Evolutionary conservation across 129 eudicot genomes (phyloP).

Genomic region (Flaveria bidentis): DNA sequence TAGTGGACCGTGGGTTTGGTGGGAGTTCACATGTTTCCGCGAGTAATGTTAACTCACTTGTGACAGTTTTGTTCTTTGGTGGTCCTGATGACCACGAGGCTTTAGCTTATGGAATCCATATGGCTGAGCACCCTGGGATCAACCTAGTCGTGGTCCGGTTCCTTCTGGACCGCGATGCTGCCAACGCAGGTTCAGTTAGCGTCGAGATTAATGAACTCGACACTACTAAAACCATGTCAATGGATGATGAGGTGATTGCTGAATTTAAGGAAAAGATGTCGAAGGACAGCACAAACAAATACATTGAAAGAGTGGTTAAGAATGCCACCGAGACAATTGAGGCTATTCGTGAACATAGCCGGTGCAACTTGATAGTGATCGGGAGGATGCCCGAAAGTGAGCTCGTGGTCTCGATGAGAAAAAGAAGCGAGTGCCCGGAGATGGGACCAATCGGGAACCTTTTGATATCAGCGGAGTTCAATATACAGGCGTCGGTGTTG

Average conservation of each 20-base stretch:
- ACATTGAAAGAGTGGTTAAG: slow-evolving; percentile 52
- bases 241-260: slow-evolving; percentile 52
- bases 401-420: slow-evolving; percentile 47
- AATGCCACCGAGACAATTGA: slow-evolving; percentile 35
- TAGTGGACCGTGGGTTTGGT: slow-evolving; percentile 90
- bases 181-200: slow-evolving; percentile 33
- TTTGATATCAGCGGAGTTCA: slow-evolving; percentile 50
- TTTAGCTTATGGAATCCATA: slow-evolving; percentile 67
- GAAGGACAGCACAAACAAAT: slow-evolving; percentile 41
- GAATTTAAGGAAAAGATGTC: slow-evolving; percentile 45
- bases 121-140: slow-evolving; percentile 97
- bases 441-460: slow-evolving; percentile 69
- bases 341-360: slow-evolving; percentile 36
- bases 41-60: slow-evolving; percentile 58
- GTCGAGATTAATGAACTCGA: slow-evolving; percentile 44
- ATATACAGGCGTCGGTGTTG: slow-evolving; percentile 59
- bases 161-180: slow-evolving; percentile 39
- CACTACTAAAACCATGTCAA: slow-evolving; percentile 36
- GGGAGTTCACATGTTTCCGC: slow-evolving; percentile 75
- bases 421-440: slow-evolving; percentile 68
- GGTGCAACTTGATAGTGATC: slow-evolving; percentile 57
- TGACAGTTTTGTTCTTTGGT: slow-evolving; percentile 74
- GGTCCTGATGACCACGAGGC: slow-evolving; percentile 97
- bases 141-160: slow-evolving; percentile 59
- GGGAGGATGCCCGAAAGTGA: slow-evolving; percentile 84